Evolutionary conservation across 2,329 filamentous ascomycete genomes (phyloP), one percentile per base, ranked within the genome.

Genomic region (Cyphellophora europaea): DNA sequence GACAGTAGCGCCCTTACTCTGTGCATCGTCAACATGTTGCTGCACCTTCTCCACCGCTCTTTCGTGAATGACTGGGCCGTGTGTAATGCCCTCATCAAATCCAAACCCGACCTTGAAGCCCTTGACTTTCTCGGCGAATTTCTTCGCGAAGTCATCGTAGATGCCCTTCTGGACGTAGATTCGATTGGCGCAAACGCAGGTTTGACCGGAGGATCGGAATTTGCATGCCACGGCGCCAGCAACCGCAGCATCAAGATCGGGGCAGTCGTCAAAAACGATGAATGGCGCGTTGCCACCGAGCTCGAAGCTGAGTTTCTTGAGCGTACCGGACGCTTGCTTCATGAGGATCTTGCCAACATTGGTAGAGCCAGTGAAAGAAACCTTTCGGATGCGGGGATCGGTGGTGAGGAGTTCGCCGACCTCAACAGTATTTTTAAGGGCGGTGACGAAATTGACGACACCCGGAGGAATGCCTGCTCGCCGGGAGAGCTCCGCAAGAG

Each of bases 201-300:
- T 96, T 68, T 98, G 91, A 21, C 91, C 91, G 0, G 85, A 93
- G 23, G 81, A 86, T 36, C 91, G 82, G 75, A 96, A 96, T 60
- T 96, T 98, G 52, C 77, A 88, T 15, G 79, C 66, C 35, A 96
- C 74, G 31, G 87, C 87, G 16, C 88, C 89, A 0, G 76, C 65
- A 1, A 96, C 86, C 2, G 91, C 91, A 4, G 68, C 65, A 40
- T 95, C 88, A 13, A 96, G 64, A 54, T 96, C 85, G 13, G 89
- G 84, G 11, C 58, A 57, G 53, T 96, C 89, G 53, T 96, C 87
- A 53, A 96, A 96, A 19, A 96, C 86, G 47, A 96, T 95, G 56
- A 95, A 93, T 2, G 89, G 89, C 0, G 89, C 84, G 57, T 96
- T 96, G 31, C 89, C 91, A 36, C 89, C 89, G 1, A 96, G 79